Conservation (phyloP, 192 early-diverging fungal species). For the Coemansia sp. region DNA sequence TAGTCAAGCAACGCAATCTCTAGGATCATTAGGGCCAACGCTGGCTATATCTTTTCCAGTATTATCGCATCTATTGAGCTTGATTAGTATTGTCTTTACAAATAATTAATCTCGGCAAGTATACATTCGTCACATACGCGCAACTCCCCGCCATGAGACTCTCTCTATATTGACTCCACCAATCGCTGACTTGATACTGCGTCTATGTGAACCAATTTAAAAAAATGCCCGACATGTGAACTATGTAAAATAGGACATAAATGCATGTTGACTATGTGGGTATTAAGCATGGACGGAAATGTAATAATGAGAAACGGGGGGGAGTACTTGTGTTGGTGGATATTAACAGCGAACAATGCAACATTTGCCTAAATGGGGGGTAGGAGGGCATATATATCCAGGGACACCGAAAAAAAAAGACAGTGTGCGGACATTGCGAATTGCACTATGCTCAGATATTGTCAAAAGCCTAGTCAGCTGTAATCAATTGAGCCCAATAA, state of each 20-base stretch:
- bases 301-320: not conserved
- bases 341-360: not conserved
- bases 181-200: not conserved
- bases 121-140: not conserved
- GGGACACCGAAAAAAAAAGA: slow-evolving; percentile 1
- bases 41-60: not conserved
- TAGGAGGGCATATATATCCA: not conserved
- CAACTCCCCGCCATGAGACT: not conserved
- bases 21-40: not conserved
- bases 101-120: slow-evolving; percentile 9
- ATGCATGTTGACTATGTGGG: slow-evolving; percentile 1
- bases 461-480: slow-evolving; percentile 3
- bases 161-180: not conserved
- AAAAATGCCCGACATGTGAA: slow-evolving; percentile 10
- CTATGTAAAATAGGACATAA: not conserved
- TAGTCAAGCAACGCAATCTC: not conserved
- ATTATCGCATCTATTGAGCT: not conserved
- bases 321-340: not conserved
- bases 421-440: slow-evolving; percentile 3
- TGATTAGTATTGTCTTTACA: not conserved
- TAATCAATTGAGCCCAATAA: slow-evolving; percentile 2
- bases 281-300: slow-evolving; percentile 3
- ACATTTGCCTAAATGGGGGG: not conserved
- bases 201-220: slow-evolving; percentile 7
- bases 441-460: not conserved